Base-by-base conservation (phyloP, 176 grass and related monocot genomes). In the Cenchrus americanus region DNA sequence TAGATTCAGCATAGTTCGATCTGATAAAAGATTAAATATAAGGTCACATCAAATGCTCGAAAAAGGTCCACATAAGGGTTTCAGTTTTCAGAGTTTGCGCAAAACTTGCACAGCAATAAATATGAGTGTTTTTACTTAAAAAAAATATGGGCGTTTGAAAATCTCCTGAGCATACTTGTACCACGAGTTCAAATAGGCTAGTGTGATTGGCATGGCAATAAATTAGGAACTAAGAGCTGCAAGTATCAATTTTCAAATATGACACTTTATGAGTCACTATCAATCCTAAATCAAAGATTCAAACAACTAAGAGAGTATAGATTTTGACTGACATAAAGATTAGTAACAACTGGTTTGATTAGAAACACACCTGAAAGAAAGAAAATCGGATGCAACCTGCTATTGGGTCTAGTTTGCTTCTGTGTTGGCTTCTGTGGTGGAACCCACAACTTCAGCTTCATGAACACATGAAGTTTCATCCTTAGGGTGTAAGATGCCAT, bases 331-430 rank as follows among this genome's bases (percentile, higher is more conserved):
- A n/a, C 46, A 81, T 14, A 19, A 41, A 50, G 65, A 47, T 67
- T 60, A 49, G 57, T 47, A 69, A 81, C 14, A 69, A 81, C 18
- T 26, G 10, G 19, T 53, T 65, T 19, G 19, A 53, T 63, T 74
- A 80, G 23, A 86, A 80, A 91, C 79, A 83, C 30, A 91, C 92
- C 86, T 89, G 76, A 66, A 87, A 85, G 4, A 90, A 91, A 64
- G 80, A 85, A 94, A 84, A 91, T 82, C 30, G 53, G 73, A 85
- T 80, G 71, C 73, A 66, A 71, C 73, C 67, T 89, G 80, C 64
- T 55, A 41, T 66, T 52, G 71, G 73, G 82, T 79, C 76, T 92
- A 92, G 24, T 79, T 89, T 71, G 58, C 74, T 62, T 77, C 51
- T 46, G 34, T 59, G 27, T 30, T 30, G 64, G n/a, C n/a, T n/a